Conservation (phyloP, 164 flowering plant genomes). For the Echeveria elegans region DNA sequence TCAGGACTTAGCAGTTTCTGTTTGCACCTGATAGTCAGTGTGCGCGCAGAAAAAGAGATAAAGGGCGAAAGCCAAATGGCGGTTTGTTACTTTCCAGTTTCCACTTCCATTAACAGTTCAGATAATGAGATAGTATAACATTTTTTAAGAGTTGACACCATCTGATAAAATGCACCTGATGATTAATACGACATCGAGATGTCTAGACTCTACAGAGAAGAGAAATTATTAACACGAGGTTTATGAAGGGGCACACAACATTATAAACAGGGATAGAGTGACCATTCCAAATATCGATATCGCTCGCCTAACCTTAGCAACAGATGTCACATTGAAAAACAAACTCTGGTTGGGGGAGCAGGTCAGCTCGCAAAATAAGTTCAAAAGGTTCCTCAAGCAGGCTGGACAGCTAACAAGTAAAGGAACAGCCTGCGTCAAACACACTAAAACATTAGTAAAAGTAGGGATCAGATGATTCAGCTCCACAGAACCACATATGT, state of each 20-base stretch:
- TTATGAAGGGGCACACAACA: neutral
- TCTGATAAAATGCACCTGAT: neutral
- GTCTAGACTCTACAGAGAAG: neutral
- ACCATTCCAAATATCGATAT: neutral
- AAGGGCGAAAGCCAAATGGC: neutral
- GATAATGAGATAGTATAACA: too few species aligned
- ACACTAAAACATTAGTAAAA: neutral
- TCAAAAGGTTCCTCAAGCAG: conserved; percentile 91
- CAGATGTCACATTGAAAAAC: conserved; percentile 85
- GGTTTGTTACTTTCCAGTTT: neutral
- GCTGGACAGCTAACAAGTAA: conserved; percentile 98
- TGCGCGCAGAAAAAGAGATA: neutral
- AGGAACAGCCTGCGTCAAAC: conserved; percentile 81
- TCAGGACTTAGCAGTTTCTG: neutral
- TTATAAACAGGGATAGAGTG: neutral
- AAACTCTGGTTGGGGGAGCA: conserved; percentile 96
- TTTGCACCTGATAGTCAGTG: neutral
- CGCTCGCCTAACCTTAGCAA: conserved; percentile 46
- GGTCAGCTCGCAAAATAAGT: conserved; percentile 88
- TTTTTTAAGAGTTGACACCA: too few species aligned
- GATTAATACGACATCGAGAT: neutral
- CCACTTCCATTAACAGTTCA: too few species aligned
- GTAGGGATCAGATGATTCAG: neutral
- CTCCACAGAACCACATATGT: neutral
- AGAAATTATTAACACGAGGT: neutral